These are phyloP conservation scores for slime mould (Dictyostelium discoideum) DNA, from an alignment of 78 protist genomes.

Conservation along the genomic window DNA sequence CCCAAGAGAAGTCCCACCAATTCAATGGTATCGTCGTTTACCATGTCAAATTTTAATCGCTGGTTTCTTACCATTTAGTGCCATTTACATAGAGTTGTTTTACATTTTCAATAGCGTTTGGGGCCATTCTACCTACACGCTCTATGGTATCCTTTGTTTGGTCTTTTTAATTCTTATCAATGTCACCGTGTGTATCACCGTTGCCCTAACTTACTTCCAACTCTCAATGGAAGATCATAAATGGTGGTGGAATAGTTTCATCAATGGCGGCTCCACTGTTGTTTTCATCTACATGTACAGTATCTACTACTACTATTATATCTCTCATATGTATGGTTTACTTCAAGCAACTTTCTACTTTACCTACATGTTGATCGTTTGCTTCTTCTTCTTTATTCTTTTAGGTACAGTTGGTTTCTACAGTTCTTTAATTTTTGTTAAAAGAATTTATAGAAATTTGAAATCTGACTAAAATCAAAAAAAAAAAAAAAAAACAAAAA, in stretches of 20 bases:
- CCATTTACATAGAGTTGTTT: constrained; percentile 98
- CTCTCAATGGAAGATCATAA: constrained; percentile 96
- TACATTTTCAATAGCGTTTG: constrained; percentile 95
- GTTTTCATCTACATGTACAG: constrained; percentile 91
- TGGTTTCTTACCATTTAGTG: constrained; percentile 97
- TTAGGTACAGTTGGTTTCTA: constrained; percentile 97
- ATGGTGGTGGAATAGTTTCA: constrained; percentile 97
- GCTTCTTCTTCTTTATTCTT: constrained; percentile 94
- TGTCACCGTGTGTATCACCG: constrained; percentile 97
- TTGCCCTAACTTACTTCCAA: constrained; percentile 97
- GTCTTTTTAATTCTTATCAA: constrained; percentile 92
- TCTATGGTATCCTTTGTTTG: constrained; percentile 93
- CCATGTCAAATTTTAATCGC: constrained; percentile 92
- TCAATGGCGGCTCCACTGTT: constrained; percentile 94
- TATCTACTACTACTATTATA: constrained; percentile 89
- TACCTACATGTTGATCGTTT: constrained; percentile 94
- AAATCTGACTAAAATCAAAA: constrained; percentile 86
- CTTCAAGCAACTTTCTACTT: constrained; percentile 96
- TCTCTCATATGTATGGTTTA: constrained; percentile 95
- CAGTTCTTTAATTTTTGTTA: constrained; percentile 92
- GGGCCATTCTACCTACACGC: constrained; percentile 96
- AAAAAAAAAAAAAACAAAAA: neutral
- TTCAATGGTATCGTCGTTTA: constrained; percentile 91
- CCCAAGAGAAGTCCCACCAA: constrained; percentile 96
- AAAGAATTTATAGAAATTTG: constrained; percentile 90